phyloP scores from a whole-genome alignment of 805 yeast species.

The Myxozyma nipponensis region DNA sequence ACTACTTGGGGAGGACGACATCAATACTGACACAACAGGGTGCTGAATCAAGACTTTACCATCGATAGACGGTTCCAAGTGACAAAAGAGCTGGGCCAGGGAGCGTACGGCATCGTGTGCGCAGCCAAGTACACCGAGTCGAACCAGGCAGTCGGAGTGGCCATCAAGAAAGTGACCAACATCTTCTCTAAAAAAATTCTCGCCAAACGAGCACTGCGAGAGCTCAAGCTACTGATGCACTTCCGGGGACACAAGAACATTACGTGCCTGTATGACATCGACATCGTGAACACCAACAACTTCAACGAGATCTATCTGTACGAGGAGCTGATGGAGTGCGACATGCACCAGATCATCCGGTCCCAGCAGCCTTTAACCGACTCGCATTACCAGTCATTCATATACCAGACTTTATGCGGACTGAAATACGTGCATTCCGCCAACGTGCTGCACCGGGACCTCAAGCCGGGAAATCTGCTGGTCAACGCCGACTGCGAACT shows the following conservation, averaged over 20 bases:
- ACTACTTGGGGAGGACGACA: background rate
- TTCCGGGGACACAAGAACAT: slow-evolving; percentile 87
- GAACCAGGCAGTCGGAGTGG: slow-evolving; percentile 51
- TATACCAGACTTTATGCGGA: slow-evolving; percentile 90
- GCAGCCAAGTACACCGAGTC: slow-evolving; percentile 66
- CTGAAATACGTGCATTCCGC: slow-evolving; percentile 85
- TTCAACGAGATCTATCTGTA: slow-evolving; percentile 91
- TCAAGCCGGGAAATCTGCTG: slow-evolving; percentile 88
- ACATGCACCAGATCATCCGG: slow-evolving; percentile 93
- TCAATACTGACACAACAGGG: slow-evolving; percentile 40
- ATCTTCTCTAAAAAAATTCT: slow-evolving; percentile 86
- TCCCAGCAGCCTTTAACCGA: slow-evolving; percentile 92
- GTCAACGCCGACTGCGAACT: slow-evolving; percentile 96
- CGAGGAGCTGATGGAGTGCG: slow-evolving; percentile 98
- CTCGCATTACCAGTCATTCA: slow-evolving; percentile 85
- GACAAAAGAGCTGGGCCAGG: slow-evolving; percentile 92
- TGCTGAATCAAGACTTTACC: slow-evolving; percentile 85
- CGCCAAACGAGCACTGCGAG: slow-evolving; percentile 88
- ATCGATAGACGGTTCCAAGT: slow-evolving; percentile 85
- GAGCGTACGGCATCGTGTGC: slow-evolving; percentile 96
- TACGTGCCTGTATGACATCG: slow-evolving; percentile 91
- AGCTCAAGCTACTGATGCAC: slow-evolving; percentile 82
- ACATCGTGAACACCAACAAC: slow-evolving; percentile 71
- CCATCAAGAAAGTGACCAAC: slow-evolving; percentile 93
- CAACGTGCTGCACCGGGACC: slow-evolving; percentile 87